Evolutionary conservation across 495 filamentous ascomycete genomes (phyloP), one percentile per base, ranked within the genome.

Genomic region (Trichocladium antarcticum): DNA sequence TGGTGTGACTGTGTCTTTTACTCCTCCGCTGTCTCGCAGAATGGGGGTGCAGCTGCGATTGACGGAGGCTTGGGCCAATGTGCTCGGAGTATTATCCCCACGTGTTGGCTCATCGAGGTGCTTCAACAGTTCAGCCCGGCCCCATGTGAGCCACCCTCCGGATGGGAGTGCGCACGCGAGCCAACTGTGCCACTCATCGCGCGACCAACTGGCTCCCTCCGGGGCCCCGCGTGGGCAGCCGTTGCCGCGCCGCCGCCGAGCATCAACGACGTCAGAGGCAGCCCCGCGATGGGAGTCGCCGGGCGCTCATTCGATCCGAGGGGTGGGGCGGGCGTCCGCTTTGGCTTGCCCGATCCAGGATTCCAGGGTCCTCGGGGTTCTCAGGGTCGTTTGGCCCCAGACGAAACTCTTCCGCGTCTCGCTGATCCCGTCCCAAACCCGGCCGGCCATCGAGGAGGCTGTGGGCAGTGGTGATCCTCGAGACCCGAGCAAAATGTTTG

Each of bases 51-150:
- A n/a, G n/a, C n/a, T n/a, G n/a, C n/a, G n/a, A n/a, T n/a, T n/a
- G n/a, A n/a, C n/a, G n/a, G n/a, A n/a, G n/a, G n/a, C n/a, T n/a
- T n/a, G 34, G 50, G 46, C 62, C 62, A 63, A 65, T 65, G 52
- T 58, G 40, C 46, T 21, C 51, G 21, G 10, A 53, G 56, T 43
- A 61, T 56, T 20, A 11, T 50, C 46, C 54, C 62, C 62, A 65
- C 62, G 58, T 65, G 60, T 61, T 50, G 43, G 17, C 24, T 27
- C 7, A n/a, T 29, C 31, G 43, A 28, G 42, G 9, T 45, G 24
- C 20, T 8, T 16, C 35, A 8, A 32, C 11, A 41, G 6, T 19
- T 7, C 29, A 8, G 7, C 6, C 7, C 27, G 35, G 41, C 50
- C 36, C 45, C 46, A 54, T 54, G 45, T 53, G 45, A 38, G 51